Evolutionary conservation across 148 eudicot genomes (phyloP), one percentile per base, ranked within the genome.

Genomic region (Oxyria digyna): DNA sequence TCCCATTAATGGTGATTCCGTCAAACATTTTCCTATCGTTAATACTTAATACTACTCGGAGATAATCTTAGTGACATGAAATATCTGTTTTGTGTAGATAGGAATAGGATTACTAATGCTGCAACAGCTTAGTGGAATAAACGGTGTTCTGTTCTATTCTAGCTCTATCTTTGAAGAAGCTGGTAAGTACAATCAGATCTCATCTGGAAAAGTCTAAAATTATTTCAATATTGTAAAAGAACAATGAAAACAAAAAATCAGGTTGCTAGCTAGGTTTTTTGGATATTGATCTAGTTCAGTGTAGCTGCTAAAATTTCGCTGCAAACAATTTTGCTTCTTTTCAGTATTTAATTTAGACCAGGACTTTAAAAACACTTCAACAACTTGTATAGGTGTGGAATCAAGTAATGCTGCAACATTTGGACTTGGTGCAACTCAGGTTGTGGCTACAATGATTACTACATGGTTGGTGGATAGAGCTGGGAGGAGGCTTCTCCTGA

Each of bases 381-480:
- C 5, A n/a, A n/a, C 3, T 54, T 54, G 23, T 23, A 54, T 15
- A 94, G 98, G 98, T 42, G 77, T 94, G 72, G 71, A 84, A 75
- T 85, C 94, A 18, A 79, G 89, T 78, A 86, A 87, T 68, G 77
- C 75, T 69, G 95, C 91, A 69, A 87, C 98, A 23, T 79, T 74
- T 69, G 96, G 85, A 55, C 75, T 93, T 52, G 98, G 98, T 52
- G 89, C 91, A 52, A 54, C 85, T 72, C 96, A 89, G 96, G 98
- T 94, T 21, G 21, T 90, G 72, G 97, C 98, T 23, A 94, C 98
- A 62, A 78, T 79, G 45, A 73, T 90, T 65, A 74, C 97, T 29
- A 84, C 87, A 73, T 93, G 96, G 98, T 55, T 93, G 83, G 89
- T 81, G 66, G 98, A 94, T 74, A 94, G 77, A 88, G 85, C 98